Evolutionary conservation across 257 asterid genomes (phyloP), one percentile per base, ranked within the genome.

Genomic region (Euphrasia confusa): DNA sequence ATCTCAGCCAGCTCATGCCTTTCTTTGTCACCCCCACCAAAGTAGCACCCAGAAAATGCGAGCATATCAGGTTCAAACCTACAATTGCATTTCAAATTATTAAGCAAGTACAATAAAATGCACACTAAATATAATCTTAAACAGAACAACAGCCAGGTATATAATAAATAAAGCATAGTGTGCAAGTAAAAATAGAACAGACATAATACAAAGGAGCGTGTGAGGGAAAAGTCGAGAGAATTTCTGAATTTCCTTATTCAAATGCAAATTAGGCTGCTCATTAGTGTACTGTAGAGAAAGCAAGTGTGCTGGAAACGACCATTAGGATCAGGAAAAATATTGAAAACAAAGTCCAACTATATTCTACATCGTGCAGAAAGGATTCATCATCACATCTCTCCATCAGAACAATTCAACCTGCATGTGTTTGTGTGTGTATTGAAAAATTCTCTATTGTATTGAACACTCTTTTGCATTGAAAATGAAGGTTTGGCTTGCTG

Each of bases 61-160:
- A 84, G 83, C 91, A 84, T 84, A 66, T 84, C 91, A 54, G 91
- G 85, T 69, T 84, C 91, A 71, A 84, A 84, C 81, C 93, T 84
- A 77, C 70, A 71, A 69, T 65, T 68, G 59, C 63, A 17, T 61
- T 48, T 52, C 61, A 61, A 40, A 67, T 32, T 37, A 48, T 44
- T 60, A 61, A 60, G 47, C 59, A 61, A 6, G 54, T 60, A 57
- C 32, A 39, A 2, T n/a, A 45, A 64, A 64, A 55, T 57, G 32
- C 58, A 57, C 37, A 47, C 40, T 35, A 24, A 45, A 65, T 39
- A 49, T 60, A 42, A 65, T 66, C 57, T 27, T 42, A 13, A 68
- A 66, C 9, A 54, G 52, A 35, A 35, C 27, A 52, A 66, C 10
- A n/a, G 18, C 69, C 33, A 61, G 15, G 62, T 58, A 60, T 27